phyloP scores from a whole-genome alignment of 768 basidiomycete species.

The Phaffia australis region DNA sequence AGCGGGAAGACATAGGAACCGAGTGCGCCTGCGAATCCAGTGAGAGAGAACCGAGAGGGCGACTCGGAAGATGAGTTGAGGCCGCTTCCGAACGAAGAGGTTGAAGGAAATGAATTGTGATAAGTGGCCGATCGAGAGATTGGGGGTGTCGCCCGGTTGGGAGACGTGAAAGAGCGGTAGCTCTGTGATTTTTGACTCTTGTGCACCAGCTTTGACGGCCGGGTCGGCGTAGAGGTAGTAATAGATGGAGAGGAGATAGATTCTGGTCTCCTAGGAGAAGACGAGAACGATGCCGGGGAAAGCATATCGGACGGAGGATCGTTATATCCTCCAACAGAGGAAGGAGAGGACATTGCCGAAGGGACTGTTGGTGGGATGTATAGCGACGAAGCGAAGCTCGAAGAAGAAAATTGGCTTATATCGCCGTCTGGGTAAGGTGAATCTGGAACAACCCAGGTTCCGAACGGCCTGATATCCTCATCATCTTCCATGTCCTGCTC shows the following conservation, averaged over 20 bases:
- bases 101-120: constrained; percentile 10
- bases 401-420: constrained; percentile 2
- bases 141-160: constrained; percentile 10
- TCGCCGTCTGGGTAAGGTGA: constrained; percentile 7
- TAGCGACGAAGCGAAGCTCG: constrained; percentile 1
- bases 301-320: constrained; percentile 11
- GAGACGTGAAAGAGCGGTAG: constrained; percentile 1
- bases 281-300: too few relatives aligned
- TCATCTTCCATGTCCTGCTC: constrained; percentile 4
- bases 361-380: constrained; percentile 9
- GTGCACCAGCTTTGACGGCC: not conserved
- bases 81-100: constrained; percentile 3
- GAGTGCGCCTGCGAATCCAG: constrained; percentile 17
- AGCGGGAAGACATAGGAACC: constrained; percentile 20
- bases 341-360: not conserved
- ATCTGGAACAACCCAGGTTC: constrained; percentile 21
- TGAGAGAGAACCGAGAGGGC: constrained; percentile 22
- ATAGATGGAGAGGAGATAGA: not conserved
- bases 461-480: constrained; percentile 25
- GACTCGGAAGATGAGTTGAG: not conserved
- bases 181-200: not conserved
- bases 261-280: not conserved
- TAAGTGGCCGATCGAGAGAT: constrained; percentile 23
- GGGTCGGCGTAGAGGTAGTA: not conserved
- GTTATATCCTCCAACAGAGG: constrained; percentile 11